Conservation (phyloP, 768 basidiomycete genomes). For the Hydnomerulius pinastri region DNA sequence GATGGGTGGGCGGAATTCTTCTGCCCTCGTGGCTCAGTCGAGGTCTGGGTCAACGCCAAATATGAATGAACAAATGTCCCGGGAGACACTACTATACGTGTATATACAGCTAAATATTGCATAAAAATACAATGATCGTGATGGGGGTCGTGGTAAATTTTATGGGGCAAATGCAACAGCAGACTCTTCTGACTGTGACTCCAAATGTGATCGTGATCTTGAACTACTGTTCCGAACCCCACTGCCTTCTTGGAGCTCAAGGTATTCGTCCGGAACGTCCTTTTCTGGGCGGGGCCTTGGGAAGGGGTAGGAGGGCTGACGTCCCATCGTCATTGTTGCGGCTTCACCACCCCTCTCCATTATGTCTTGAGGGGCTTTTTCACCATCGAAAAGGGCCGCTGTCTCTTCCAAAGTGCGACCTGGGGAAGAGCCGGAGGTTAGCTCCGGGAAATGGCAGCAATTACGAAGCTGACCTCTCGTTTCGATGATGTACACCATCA, state of each 20-base stretch:
- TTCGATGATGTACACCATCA: constrained; percentile 57
- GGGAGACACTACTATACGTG: neutral
- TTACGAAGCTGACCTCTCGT: constrained; percentile 50
- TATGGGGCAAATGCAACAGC: neutral
- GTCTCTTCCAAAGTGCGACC: constrained; percentile 69
- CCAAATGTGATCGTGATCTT: neutral
- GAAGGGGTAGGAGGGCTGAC: neutral
- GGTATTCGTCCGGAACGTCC: neutral
- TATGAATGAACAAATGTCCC: neutral
- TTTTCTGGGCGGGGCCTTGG: constrained; percentile 1
- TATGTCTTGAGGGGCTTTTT: constrained; percentile 41
- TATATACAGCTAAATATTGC: neutral
- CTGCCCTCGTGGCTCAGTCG: constrained; percentile 53
- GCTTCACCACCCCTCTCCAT: constrained; percentile 50
- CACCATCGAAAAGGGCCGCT: constrained; percentile 69
- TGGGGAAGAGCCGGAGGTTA: neutral
- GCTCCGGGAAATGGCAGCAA: neutral
- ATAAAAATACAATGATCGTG: constrained; percentile 12
- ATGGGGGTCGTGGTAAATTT: neutral
- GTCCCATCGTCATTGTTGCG: constrained; percentile 37
- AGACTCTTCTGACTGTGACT: constrained; percentile 9
- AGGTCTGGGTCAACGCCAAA: constrained; percentile 55
- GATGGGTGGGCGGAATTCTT: constrained; percentile 71
- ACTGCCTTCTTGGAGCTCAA: constrained; percentile 5
- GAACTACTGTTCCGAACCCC: neutral